Percentiles rank a stretch among this genome's conserved stretches.
Conservation (phyloP, 768 basidiomycete species). For the Mycena rosella region DNA sequence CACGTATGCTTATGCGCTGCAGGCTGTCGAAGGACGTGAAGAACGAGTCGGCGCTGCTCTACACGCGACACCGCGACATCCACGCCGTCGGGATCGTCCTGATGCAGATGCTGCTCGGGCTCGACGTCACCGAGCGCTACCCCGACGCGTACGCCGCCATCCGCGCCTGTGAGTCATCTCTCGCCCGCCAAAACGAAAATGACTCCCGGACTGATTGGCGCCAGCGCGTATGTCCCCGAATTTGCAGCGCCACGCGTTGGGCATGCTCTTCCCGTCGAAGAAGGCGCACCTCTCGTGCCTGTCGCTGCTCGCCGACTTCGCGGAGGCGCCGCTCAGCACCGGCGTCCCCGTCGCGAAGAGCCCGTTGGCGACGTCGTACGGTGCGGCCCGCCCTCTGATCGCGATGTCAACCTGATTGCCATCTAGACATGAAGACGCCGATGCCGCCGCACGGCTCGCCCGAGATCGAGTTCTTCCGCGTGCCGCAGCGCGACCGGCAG, state of each 20-base stretch:
- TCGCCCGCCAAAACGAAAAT: too few relatives aligned
- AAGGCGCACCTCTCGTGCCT: slow-evolving; percentile 70
- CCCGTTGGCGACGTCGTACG: slow-evolving; percentile 45
- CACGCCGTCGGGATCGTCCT: slow-evolving; percentile 85
- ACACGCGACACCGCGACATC: slow-evolving; percentile 84
- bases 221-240: slow-evolving; percentile 67
- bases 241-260: slow-evolving; percentile 64
- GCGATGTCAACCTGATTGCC: slow-evolving; percentile 5
- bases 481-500: slow-evolving; percentile 59
- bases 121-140: slow-evolving; percentile 71
- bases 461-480: slow-evolving; percentile 73
- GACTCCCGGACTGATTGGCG: not conserved
- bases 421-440: slow-evolving; percentile 62
- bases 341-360: slow-evolving; percentile 42
- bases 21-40: slow-evolving; percentile 86
- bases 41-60: slow-evolving; percentile 79
- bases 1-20: not conserved
- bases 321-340: slow-evolving; percentile 53
- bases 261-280: slow-evolving; percentile 73
- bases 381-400: slow-evolving; percentile 29
- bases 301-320: slow-evolving; percentile 69
- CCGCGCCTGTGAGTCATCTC: slow-evolving; percentile 60
- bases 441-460: slow-evolving; percentile 69
- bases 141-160: slow-evolving; percentile 70
- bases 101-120: slow-evolving; percentile 88